phyloP scores from a whole-genome alignment of 2,329 filamentous ascomycete genomes.

The Byssochlamys sp. region DNA sequence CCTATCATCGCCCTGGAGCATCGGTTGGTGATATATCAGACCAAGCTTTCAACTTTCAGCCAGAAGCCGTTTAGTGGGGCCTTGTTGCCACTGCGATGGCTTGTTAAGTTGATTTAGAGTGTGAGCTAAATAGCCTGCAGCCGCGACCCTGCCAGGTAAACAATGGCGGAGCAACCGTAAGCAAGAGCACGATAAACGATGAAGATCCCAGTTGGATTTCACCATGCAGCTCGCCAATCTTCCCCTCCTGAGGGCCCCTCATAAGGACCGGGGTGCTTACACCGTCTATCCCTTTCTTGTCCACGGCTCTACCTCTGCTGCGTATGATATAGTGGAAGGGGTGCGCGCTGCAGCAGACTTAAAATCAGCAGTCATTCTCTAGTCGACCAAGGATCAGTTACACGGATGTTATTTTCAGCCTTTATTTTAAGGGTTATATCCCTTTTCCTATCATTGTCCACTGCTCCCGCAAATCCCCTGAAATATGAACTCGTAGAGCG shows the following conservation, averaged over 20 bases:
- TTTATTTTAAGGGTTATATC: slow-evolving; percentile 4
- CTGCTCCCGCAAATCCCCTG: not conserved
- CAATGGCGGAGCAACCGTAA: not conserved
- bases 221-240: not conserved
- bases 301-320: not conserved
- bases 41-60: not conserved
- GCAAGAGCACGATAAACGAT: not conserved
- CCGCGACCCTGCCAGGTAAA: not conserved
- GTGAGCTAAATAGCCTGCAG: not conserved
- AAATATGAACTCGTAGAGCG: slow-evolving; percentile 19
- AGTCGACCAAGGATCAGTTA: not conserved
- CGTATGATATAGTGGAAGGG: not conserved
- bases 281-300: not conserved
- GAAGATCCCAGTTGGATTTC: not conserved
- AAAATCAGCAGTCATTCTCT: not conserved
- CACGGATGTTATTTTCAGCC: slow-evolving; percentile 5
- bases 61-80: not conserved
- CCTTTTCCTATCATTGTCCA: slow-evolving; percentile 7
- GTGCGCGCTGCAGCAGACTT: not conserved
- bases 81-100: not conserved
- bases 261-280: not conserved
- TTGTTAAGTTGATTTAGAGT: not conserved
- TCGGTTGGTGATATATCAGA: not conserved
- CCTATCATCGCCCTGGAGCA: not conserved
- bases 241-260: not conserved